Base-by-base conservation (phyloP, 306 rosid species). In the Castanospermum australe region DNA sequence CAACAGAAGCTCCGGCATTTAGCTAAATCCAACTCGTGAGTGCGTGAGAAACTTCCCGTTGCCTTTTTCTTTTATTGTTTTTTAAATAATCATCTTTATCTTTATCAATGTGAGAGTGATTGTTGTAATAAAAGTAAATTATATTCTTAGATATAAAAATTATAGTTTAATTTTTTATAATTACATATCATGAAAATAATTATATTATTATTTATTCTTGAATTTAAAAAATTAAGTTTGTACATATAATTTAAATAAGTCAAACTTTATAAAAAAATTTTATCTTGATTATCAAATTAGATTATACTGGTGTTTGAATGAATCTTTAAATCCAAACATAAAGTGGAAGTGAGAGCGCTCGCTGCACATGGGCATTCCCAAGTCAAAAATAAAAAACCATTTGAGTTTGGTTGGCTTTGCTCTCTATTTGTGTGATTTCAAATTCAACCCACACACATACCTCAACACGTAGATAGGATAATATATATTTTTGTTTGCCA, bases 281-380 rank as follows among this genome's bases (percentile, higher is more conserved):
- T n/a, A n/a, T n/a, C n/a, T n/a, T n/a, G n/a, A n/a, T n/a, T n/a
- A n/a, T 36, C 5, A 75, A 60, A 61, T 75, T 63, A 64, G 64
- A 64, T 15, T 63, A 14, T 17, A 12, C 17, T 77, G 74, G 47
- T 76, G 10, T 64, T 63, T 79, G 71, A 60, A 61, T 75, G 41
- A 63, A 42, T n/a, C 30, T 42, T 45, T 8, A 59, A 79, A 42
- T 5, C 4, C 55, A 17, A 67, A 3, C 32, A 39, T 45, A 6
- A 35, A 30, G 21, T 50, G 15, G 45, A 42, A 38, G 3, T 21
- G 76, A 62, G 24, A 17, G 78, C 39, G 62, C 51, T 72, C 14
- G 63, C 35, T 36, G 78, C 89, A 86, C 77, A 79, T 39, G 81
- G 57, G 42, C n/a, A n/a, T n/a, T n/a, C 65, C 41, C 33, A 82